These are phyloP conservation scores for Primulina eburnea DNA, from an alignment of 257 asterid species.

Conservation along the genomic window DNA sequence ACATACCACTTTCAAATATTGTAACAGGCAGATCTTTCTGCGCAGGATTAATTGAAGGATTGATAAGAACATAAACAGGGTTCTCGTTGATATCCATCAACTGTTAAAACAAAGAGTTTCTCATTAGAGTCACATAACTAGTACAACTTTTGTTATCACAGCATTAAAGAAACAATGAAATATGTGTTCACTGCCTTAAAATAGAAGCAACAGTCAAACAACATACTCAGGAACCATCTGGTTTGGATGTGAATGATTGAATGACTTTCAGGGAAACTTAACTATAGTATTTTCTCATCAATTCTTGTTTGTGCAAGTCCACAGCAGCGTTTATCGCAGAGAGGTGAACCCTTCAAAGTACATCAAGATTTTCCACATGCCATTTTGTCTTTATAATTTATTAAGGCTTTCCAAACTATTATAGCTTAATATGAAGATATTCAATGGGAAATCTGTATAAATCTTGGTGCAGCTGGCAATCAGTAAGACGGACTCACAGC, in stretches of 20 bases:
- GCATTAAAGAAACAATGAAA: constrained; percentile 3
- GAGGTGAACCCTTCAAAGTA: not conserved
- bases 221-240: not conserved
- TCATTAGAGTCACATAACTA: constrained; percentile 14
- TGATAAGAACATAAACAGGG: constrained; percentile 88
- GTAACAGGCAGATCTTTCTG: constrained; percentile 93
- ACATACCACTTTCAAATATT: constrained; percentile 88
- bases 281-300: constrained; percentile 3
- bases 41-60: constrained; percentile 84
- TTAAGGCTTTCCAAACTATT: constrained; percentile 5
- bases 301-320: constrained; percentile 7
- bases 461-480: not conserved
- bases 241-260: constrained; percentile 8
- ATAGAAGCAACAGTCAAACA: constrained; percentile 3
- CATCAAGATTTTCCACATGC: not conserved
- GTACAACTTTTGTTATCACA: constrained; percentile 6
- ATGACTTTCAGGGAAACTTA: constrained; percentile 3
- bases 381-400: constrained; percentile 10
- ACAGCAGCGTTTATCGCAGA: not conserved
- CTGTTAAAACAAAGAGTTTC: constrained; percentile 34
- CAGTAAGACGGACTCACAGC: constrained; percentile 56
- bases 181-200: not conserved
- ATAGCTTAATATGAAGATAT: constrained; percentile 1
- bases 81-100: constrained; percentile 95
- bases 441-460: not conserved